phyloP scores from a whole-genome alignment of 2,329 filamentous ascomycete species.

The Clarireedia homoeocarpa region DNA sequence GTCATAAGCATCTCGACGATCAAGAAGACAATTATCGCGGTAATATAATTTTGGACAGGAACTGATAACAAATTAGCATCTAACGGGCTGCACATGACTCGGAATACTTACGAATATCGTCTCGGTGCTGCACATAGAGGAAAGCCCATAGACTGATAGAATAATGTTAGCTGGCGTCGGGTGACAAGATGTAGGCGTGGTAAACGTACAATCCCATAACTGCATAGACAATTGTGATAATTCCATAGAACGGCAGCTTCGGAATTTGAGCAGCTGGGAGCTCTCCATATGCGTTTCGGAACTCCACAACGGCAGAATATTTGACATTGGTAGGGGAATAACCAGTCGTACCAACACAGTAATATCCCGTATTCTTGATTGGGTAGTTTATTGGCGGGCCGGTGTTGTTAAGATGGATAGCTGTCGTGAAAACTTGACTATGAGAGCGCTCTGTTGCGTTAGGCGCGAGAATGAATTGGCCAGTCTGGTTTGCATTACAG shows the following conservation, averaged over 20 bases:
- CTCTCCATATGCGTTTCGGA: slow-evolving; percentile 94
- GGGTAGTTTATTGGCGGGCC: slow-evolving; percentile 66
- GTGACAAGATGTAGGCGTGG: slow-evolving; percentile 6
- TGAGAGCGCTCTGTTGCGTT: slow-evolving; percentile 67
- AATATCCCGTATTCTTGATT: slow-evolving; percentile 88
- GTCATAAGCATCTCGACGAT: slow-evolving; percentile 97
- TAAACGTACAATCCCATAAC: slow-evolving; percentile 61
- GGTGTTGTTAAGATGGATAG: slow-evolving; percentile 72
- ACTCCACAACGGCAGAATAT: slow-evolving; percentile 79
- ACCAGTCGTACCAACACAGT: slow-evolving; percentile 76
- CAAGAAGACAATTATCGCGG: slow-evolving; percentile 88
- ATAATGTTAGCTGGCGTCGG: slow-evolving; percentile 7
- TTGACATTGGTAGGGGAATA: slow-evolving; percentile 52
- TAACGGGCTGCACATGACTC: not conserved
- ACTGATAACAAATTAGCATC: slow-evolving; percentile 45
- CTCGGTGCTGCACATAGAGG: slow-evolving; percentile 87
- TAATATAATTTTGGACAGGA: slow-evolving; percentile 98
- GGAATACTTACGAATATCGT: slow-evolving; percentile 66
- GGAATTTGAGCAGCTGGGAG: slow-evolving; percentile 92
- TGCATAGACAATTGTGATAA: slow-evolving; percentile 87
- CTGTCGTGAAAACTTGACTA: slow-evolving; percentile 68
- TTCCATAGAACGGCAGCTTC: slow-evolving; percentile 95
- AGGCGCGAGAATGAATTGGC: slow-evolving; percentile 72
- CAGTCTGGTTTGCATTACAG: slow-evolving; percentile 72
- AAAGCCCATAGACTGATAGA: slow-evolving; percentile 73